Conservation (phyloP, 306 rosid genomes). For the Cajanus cajan region DNA sequence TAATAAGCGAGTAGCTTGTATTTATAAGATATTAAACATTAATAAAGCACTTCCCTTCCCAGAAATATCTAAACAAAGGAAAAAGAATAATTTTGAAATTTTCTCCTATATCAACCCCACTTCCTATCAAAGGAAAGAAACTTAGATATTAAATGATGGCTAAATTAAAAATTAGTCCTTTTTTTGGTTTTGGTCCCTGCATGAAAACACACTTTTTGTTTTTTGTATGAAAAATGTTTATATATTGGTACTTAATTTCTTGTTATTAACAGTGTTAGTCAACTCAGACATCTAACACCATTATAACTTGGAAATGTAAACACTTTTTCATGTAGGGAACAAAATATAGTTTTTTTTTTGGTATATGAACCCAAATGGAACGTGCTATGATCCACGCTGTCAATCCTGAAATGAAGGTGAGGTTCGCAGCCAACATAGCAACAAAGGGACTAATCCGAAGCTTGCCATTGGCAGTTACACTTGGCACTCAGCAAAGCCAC, state of each 20-base stretch:
- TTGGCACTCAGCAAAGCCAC: too few species aligned
- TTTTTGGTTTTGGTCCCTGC: not conserved
- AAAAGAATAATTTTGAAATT: slow-evolving; percentile 1
- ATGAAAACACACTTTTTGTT: not conserved
- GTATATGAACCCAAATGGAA: too few species aligned
- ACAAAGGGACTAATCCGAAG: too few species aligned
- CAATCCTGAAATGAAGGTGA: too few species aligned
- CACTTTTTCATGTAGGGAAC: not conserved
- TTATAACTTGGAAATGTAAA: not conserved
- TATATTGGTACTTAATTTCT: not conserved
- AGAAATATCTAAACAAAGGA: not conserved
- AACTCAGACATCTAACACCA: not conserved
- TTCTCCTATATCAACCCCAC: not conserved
- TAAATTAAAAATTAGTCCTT: not conserved
- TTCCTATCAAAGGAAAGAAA: slow-evolving; percentile 5
- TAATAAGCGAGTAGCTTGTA: not conserved
- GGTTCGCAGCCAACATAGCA: too few species aligned
- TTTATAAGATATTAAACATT: not conserved
- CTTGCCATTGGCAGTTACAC: too few species aligned
- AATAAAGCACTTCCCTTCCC: not conserved
- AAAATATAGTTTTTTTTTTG: not conserved
- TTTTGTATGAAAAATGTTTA: not conserved
- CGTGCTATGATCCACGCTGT: too few species aligned
- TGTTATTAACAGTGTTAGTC: not conserved
- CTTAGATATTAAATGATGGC: slow-evolving; percentile 9